A percentile compares a stretch with the other conserved stretches of the same genome.
Evolutionary conservation across 2,329 filamentous ascomycete species (phyloP).

Genomic region (Phialocephala subalpina): DNA sequence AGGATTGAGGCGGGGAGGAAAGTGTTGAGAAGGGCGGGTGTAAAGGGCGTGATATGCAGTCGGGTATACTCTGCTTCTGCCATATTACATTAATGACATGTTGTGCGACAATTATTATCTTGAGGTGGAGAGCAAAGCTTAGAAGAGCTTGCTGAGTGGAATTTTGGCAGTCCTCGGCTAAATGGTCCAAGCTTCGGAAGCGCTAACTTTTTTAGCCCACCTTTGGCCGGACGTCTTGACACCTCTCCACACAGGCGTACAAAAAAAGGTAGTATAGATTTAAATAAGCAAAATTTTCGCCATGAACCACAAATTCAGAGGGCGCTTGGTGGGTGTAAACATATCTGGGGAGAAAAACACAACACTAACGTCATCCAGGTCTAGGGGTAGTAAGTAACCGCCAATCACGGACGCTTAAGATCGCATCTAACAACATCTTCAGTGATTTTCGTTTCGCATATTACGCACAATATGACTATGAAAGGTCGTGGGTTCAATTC

Average conservation of each 20-base stretch:
- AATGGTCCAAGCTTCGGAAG: no score
- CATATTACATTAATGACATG: constrained; percentile 26
- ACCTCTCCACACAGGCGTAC: no score
- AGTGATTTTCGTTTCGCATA: constrained; percentile 49
- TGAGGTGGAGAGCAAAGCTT: constrained; percentile 12
- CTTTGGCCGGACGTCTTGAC: no score
- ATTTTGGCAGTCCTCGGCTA: constrained; percentile 20
- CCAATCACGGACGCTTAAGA: background rate
- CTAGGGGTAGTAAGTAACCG: constrained; percentile 21
- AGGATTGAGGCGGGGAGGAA: constrained; percentile 75
- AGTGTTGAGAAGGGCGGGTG: constrained; percentile 73
- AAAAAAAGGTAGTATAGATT: background rate
- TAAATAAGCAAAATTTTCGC: constrained; percentile 15
- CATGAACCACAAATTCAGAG: background rate
- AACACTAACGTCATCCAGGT: no score
- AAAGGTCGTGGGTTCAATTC: constrained; percentile 52
- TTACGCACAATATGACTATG: constrained; percentile 36
- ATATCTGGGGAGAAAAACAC: no score
- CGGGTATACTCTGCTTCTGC: constrained; percentile 52
- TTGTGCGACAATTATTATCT: background rate
- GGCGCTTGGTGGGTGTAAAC: no score
- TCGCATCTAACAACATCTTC: background rate
- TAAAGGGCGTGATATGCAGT: constrained; percentile 90
- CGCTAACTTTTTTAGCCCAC: no score
- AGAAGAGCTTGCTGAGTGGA: constrained; percentile 9